Percentiles rank a stretch among this genome's conserved stretches.
Evolutionary conservation across 2,329 filamentous ascomycete genomes (phyloP).

Genomic region (Nothomitra cinnamomea): DNA sequence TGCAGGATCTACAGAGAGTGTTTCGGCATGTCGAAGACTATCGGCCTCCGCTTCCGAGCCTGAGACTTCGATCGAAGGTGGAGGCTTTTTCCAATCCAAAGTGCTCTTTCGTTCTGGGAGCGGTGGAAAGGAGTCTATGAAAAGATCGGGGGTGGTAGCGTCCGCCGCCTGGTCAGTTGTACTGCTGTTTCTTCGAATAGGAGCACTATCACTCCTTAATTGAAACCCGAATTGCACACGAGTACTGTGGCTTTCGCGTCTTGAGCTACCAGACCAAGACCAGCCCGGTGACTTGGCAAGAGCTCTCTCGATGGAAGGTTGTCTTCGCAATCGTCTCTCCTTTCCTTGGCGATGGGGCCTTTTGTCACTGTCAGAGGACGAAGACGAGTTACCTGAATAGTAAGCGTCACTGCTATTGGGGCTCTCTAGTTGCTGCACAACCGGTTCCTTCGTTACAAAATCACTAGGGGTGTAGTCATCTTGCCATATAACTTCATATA

Average conservation of each 20-base stretch:
- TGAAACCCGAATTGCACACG: slow-evolving; percentile 1
- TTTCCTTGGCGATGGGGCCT: no score
- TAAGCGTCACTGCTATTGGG: neutral
- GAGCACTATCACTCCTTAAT: neutral
- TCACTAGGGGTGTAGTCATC: neutral
- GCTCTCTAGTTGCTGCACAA: neutral
- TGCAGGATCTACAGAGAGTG: no score
- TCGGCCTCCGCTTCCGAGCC: neutral
- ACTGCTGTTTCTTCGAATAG: neutral
- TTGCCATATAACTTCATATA: slow-evolving; percentile 1
- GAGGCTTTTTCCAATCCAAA: neutral
- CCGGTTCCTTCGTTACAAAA: neutral
- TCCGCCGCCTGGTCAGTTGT: neutral
- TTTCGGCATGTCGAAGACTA: neutral
- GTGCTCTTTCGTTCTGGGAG: slow-evolving; percentile 1
- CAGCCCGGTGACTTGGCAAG: neutral
- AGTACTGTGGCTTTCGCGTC: neutral
- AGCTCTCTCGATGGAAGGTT: no score
- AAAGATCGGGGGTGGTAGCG: neutral
- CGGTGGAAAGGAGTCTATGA: neutral
- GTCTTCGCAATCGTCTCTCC: no score
- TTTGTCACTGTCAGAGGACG: no score
- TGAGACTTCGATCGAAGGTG: neutral
- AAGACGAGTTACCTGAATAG: no score
- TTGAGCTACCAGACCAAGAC: neutral